Evolutionary conservation across 148 eudicot species (phyloP).

Genomic region (Drosera capensis): DNA sequence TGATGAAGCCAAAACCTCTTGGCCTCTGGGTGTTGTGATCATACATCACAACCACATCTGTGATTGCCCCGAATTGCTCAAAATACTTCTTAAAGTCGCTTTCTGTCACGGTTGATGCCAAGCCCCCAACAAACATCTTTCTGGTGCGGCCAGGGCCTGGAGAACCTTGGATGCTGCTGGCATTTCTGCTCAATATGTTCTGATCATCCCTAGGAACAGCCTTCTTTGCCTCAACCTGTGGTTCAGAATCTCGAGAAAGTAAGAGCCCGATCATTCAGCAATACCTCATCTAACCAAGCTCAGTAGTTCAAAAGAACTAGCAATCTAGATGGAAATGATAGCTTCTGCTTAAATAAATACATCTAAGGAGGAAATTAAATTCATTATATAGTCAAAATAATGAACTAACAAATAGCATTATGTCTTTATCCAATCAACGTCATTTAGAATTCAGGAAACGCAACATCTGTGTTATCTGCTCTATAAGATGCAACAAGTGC

Average conservation of each 20-base stretch:
- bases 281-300: no score
- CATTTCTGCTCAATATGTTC: constrained; percentile 29
- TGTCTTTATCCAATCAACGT: no score
- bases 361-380: no score
- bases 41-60: constrained; percentile 68
- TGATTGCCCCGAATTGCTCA: constrained; percentile 56
- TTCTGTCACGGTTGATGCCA: constrained; percentile 53
- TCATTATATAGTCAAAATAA: no score
- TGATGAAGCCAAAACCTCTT: no score
- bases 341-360: no score
- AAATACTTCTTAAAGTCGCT: constrained; percentile 42
- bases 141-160: constrained; percentile 45
- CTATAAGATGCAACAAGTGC: no score
- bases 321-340: no score
- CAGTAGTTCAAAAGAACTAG: no score
- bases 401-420: no score
- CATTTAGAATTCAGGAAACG: no score
- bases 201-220: constrained; percentile 70
- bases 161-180: constrained; percentile 34
- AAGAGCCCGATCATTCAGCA: background rate
- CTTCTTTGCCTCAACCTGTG: constrained; percentile 61
- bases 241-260: background rate
- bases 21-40: constrained; percentile 69
- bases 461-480: no score
- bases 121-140: constrained; percentile 70